Base-by-base conservation (phyloP, 2,329 filamentous ascomycete species). In the Lecanicillium sp. region DNA sequence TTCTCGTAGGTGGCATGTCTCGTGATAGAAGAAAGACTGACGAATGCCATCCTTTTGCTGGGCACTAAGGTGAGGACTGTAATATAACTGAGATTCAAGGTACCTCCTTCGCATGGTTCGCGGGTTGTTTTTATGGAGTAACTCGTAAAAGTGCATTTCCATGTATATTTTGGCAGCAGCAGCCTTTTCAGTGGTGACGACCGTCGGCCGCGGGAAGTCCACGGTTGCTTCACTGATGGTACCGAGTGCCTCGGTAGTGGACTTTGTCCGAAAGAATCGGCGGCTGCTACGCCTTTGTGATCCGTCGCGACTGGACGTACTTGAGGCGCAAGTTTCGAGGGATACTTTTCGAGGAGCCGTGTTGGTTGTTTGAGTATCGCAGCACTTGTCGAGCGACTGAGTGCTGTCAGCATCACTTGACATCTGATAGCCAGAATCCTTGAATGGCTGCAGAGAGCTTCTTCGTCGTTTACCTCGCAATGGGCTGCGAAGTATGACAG, bases 91-190 rank as follows among this genome's bases (percentile, higher is more conserved):
- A 5, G 55, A 49, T 42, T 65, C 60, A 12, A 65, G 51, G 30
- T 56, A 56, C 40, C 59, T 56, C 4, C 46, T 48, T 9, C 61
- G 55, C 29, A 50, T 38, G n/a, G 40, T 47, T 4, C 63, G 55
- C 9, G 51, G 33, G 9, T 53, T 48, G 2, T 68, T 62, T 3
- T 65, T 64, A 18, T 66, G 67, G 3, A 86, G 65, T 7, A 87
- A 57, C n/a, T 78, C 67, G 49, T 89, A 82, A 64, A 85, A 95
- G 51, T 89, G 77, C 0, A 80, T 86, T 58, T 96, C 92, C 9
- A 96, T 71, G 50, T 79, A 94, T 15, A 94, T 77, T 57, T 94
- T 95, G 31, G 86, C 83, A 0, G 85, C 82, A 0, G 87, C 79
- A 3, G 81, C 76, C 43, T 75, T 78, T 61, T 96, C 90, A 0